Conservation (phyloP, 139 green algal species). For the Trebouxia sp. region DNA sequence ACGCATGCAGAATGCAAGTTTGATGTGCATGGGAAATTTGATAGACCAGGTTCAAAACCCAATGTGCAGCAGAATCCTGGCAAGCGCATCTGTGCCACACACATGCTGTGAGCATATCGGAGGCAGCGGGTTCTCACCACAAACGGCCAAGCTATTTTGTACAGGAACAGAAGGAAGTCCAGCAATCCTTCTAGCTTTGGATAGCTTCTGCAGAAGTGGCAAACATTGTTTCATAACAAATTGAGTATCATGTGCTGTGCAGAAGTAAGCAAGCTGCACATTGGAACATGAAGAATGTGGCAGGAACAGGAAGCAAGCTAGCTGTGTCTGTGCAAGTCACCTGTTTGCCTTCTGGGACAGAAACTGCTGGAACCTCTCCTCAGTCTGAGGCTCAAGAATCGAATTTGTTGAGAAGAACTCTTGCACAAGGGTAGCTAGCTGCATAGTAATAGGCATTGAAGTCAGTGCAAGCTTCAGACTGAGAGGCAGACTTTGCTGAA, state of each 20-base stretch:
- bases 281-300: no score
- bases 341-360: conserved; percentile 9
- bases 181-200: conserved; percentile 4
- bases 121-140: background rate
- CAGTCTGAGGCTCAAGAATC: background rate
- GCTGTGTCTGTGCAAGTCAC: no score
- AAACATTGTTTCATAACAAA: no score
- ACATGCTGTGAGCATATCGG: background rate
- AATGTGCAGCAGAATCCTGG: background rate
- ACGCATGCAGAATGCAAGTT: no score
- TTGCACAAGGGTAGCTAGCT: conserved; percentile 19
- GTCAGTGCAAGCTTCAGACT: background rate
- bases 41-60: background rate
- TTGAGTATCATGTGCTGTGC: no score
- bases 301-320: no score
- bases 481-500: no score
- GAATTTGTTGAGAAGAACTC: conserved; percentile 20
- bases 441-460: background rate
- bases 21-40: no score
- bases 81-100: background rate
- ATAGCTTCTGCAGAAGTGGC: background rate
- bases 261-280: background rate
- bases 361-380: conserved; percentile 22
- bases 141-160: conserved; percentile 19
- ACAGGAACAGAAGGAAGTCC: background rate